phyloP scores from a whole-genome alignment of 495 filamentous ascomycete species.

The Neurospora tetrasperma region DNA sequence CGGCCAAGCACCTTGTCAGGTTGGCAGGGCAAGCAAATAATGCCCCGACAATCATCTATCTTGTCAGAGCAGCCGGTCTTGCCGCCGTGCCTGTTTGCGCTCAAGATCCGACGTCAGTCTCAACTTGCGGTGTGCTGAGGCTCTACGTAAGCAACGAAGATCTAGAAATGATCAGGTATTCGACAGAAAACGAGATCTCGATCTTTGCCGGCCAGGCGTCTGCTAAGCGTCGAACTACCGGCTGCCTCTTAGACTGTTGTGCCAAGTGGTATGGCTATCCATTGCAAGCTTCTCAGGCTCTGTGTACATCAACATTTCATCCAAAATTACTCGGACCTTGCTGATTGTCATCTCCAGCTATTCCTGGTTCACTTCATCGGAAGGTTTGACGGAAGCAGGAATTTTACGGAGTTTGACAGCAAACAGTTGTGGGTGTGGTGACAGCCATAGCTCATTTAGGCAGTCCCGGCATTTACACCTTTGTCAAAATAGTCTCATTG shows the following conservation, averaged over 20 bases:
- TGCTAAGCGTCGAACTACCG: neutral
- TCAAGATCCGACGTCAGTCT: neutral
- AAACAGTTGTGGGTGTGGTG: neutral
- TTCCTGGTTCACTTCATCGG: neutral
- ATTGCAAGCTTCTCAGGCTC: neutral
- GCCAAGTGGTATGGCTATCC: neutral
- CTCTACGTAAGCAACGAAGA: neutral
- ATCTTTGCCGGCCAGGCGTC: neutral
- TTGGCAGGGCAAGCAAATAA: neutral
- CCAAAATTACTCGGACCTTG: neutral
- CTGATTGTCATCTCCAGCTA: neutral
- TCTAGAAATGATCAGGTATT: neutral
- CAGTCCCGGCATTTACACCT: neutral
- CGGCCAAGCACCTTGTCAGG: neutral
- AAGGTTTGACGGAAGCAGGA: neutral
- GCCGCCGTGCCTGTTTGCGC: neutral
- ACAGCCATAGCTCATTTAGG: neutral
- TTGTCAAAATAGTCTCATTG: neutral
- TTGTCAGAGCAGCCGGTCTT: neutral
- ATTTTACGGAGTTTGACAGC: neutral
- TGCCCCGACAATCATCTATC: neutral
- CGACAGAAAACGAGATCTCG: neutral
- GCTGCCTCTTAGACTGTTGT: neutral
- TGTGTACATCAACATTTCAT: neutral
- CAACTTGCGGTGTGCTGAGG: neutral